These are phyloP conservation scores for Intubia oerlemansii DNA, from an alignment of 2,329 filamentous ascomycete genomes.

Conservation along the genomic window DNA sequence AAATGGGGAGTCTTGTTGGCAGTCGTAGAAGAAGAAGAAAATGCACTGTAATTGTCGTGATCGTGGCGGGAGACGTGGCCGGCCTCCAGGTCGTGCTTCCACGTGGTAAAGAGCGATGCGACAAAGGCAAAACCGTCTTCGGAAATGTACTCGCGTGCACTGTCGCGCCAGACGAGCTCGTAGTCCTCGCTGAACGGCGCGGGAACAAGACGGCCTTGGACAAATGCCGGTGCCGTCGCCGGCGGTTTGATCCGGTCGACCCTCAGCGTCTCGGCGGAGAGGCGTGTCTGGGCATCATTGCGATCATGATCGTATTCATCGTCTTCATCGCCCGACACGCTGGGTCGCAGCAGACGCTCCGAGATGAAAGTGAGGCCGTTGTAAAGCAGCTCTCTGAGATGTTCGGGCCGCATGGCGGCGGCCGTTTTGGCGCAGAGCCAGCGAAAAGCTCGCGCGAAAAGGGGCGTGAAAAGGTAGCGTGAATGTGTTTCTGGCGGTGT, in stretches of 20 bases:
- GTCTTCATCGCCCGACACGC: background rate
- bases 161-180: conserved; percentile 10
- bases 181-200: conserved; percentile 5
- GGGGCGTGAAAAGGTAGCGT: no score
- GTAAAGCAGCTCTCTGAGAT: conserved; percentile 4
- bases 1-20: no score
- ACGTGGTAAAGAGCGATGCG: conserved; percentile 6
- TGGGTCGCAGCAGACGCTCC: conserved; percentile 4
- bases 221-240: background rate
- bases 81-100: conserved; percentile 7
- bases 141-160: conserved; percentile 9
- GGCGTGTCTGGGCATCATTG: no score
- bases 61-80: conserved; percentile 6
- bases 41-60: background rate
- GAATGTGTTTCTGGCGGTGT: no score
- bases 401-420: conserved; percentile 8
- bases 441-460: background rate
- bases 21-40: no score
- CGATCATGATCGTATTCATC: background rate
- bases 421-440: conserved; percentile 5
- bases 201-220: background rate
- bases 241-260: conserved; percentile 7
- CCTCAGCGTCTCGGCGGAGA: conserved; percentile 1
- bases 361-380: conserved; percentile 7
- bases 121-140: conserved; percentile 7